Conservation (phyloP, 2,329 filamentous ascomycete genomes). For the Thielaviopsis cerberus region DNA sequence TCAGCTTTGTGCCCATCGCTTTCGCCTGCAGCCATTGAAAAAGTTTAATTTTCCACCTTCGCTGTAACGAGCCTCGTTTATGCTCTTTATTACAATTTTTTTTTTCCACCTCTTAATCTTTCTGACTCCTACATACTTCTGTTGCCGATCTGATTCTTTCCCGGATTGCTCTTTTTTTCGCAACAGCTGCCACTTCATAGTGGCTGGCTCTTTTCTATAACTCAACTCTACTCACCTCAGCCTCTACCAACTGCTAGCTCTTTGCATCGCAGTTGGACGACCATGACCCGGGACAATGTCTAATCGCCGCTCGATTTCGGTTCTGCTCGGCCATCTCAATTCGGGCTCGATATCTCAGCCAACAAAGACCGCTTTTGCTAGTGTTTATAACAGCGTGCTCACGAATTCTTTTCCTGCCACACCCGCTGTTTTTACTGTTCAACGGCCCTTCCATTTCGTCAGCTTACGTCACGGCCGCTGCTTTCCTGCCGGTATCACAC, state of each 20-base stretch:
- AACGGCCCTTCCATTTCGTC: background rate
- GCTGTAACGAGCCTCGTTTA: background rate
- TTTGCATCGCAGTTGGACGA: slow-evolving; percentile 11
- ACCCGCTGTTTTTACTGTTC: background rate
- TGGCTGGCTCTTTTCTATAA: slow-evolving; percentile 7
- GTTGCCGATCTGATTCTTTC: background rate
- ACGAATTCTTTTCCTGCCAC: background rate
- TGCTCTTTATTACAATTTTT: background rate
- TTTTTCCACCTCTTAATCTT: background rate
- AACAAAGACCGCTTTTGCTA: background rate
- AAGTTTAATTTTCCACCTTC: background rate
- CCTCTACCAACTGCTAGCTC: slow-evolving; percentile 10
- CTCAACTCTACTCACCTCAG: background rate
- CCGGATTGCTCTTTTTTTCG: slow-evolving; percentile 1
- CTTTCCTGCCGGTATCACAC: background rate
- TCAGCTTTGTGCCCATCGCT: background rate
- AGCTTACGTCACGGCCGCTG: background rate
- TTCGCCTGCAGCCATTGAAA: too few relatives aligned
- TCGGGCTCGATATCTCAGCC: background rate
- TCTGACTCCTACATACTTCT: background rate
- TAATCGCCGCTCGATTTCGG: slow-evolving; percentile 18
- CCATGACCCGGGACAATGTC: slow-evolving; percentile 26
- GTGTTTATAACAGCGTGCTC: background rate
- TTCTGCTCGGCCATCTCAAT: background rate
- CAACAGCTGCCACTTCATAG: slow-evolving; percentile 12